Evolutionary conservation across 257 asterid genomes (phyloP).

Genomic region (Solanum appendiculatum): DNA sequence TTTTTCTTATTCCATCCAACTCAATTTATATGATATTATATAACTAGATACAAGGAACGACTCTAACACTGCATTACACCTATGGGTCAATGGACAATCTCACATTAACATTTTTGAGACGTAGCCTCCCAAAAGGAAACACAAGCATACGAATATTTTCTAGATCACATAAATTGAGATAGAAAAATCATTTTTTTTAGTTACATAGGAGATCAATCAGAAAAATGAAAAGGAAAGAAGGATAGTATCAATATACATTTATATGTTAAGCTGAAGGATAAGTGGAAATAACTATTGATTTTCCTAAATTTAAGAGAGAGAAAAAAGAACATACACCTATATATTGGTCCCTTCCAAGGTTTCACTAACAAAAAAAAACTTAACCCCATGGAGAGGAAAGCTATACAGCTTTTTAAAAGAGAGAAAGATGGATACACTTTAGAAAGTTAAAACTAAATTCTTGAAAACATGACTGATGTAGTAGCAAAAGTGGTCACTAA

Average conservation of each 20-base stretch:
- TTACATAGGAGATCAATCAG: no score
- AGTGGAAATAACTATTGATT: no score
- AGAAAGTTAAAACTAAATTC: background rate
- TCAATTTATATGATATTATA: background rate
- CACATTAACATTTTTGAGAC: background rate
- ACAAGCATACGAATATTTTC: no score
- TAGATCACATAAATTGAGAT: no score
- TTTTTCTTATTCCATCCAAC: fast-evolving
- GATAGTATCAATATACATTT: no score
- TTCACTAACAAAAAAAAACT: no score
- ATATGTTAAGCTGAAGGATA: no score
- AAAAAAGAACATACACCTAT: background rate
- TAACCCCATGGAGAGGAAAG: background rate
- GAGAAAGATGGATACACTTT: background rate
- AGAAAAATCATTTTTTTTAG: no score
- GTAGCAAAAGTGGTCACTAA: background rate
- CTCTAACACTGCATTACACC: fast-evolving
- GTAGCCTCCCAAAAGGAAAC: background rate
- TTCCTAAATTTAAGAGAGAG: no score
- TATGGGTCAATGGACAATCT: background rate
- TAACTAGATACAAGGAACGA: fast-evolving
- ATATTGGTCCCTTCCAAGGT: background rate
- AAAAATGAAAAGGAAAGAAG: no score
- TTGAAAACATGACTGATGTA: background rate
- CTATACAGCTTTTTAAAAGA: background rate